Percentiles rank a stretch among this genome's conserved stretches.
Conservation (phyloP, 176 grass and related monocot species). For the Aegilops sharonensis region DNA sequence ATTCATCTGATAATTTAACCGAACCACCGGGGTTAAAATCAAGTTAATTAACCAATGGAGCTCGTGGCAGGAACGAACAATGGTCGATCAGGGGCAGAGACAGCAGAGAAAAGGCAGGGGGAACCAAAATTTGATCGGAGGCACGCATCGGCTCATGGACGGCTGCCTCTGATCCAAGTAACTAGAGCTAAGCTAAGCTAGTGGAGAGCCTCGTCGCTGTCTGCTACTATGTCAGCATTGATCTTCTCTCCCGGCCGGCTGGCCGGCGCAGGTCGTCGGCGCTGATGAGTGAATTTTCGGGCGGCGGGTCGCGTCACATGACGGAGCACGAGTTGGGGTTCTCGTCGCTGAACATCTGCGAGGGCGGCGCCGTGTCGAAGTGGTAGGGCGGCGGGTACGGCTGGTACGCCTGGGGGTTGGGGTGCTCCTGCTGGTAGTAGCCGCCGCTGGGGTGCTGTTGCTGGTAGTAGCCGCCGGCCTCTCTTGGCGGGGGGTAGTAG, state of each 20-base stretch:
- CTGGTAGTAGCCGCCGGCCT: background rate
- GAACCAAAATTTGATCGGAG: slow-evolving; percentile 27
- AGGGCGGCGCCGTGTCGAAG: slow-evolving; percentile 47
- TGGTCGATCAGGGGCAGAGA: background rate
- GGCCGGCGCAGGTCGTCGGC: background rate
- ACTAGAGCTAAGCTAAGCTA: slow-evolving; percentile 15
- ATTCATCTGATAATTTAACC: background rate
- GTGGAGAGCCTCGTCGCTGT: background rate
- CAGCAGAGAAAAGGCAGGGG: no score
- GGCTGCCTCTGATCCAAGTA: background rate
- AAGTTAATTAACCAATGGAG: background rate
- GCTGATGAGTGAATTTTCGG: background rate
- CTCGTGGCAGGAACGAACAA: background rate
- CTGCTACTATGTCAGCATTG: background rate
- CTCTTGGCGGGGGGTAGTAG: background rate
- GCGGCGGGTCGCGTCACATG: slow-evolving; percentile 44
- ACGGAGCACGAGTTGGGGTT: slow-evolving; percentile 88
- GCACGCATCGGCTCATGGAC: background rate
- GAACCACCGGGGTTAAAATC: background rate
- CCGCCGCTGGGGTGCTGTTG: background rate
- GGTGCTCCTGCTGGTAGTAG: slow-evolving; percentile 21
- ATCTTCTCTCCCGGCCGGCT: background rate
- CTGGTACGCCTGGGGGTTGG: slow-evolving; percentile 19
- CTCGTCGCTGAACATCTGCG: slow-evolving; percentile 97
- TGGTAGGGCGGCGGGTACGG: slow-evolving; percentile 32